Conservation (phyloP, 805 yeast species). For the Teunomyces stri region DNA sequence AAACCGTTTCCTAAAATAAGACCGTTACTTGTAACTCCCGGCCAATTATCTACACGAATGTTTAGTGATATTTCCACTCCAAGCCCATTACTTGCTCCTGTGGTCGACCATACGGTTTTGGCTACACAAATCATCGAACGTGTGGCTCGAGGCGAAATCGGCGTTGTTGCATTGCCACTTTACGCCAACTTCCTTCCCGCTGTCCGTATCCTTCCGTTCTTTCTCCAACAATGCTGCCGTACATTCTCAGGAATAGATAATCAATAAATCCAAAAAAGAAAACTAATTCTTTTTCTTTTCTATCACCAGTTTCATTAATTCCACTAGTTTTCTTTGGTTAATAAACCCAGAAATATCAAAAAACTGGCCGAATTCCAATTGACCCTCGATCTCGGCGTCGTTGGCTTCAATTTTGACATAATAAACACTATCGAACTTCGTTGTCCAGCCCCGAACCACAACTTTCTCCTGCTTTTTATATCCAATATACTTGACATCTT, state of each 20-base stretch:
- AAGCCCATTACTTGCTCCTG: slow-evolving; percentile 46
- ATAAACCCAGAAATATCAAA: slow-evolving; percentile 48
- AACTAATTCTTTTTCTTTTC: slow-evolving; percentile 3
- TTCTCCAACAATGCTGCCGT: slow-evolving; percentile 34
- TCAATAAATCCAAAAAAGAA: too few relatives aligned
- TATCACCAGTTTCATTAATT: slow-evolving; percentile 19
- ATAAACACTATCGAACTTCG: slow-evolving; percentile 48
- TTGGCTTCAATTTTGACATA: slow-evolving; percentile 31
- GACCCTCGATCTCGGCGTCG: slow-evolving; percentile 19
- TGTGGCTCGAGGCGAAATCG: slow-evolving; percentile 37
- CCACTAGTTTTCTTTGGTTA: slow-evolving; percentile 32
- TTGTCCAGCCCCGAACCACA: slow-evolving; percentile 37
- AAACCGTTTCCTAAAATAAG: slow-evolving; percentile 20
- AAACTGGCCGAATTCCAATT: slow-evolving; percentile 36
- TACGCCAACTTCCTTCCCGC: slow-evolving; percentile 47
- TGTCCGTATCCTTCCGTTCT: slow-evolving; percentile 41
- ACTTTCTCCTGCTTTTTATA: slow-evolving; percentile 32
- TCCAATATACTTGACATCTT: slow-evolving; percentile 49
- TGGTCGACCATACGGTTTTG: slow-evolving; percentile 36
- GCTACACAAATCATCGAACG: slow-evolving; percentile 34
- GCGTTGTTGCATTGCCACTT: slow-evolving; percentile 44
- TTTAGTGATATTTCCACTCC: slow-evolving; percentile 45
- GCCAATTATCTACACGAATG: slow-evolving; percentile 50
- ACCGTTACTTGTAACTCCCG: slow-evolving; percentile 45
- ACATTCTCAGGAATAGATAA: slow-evolving; percentile 37